phyloP scores from a whole-genome alignment of 2,329 filamentous ascomycete species.

The Trichoderma afroharzianum region DNA sequence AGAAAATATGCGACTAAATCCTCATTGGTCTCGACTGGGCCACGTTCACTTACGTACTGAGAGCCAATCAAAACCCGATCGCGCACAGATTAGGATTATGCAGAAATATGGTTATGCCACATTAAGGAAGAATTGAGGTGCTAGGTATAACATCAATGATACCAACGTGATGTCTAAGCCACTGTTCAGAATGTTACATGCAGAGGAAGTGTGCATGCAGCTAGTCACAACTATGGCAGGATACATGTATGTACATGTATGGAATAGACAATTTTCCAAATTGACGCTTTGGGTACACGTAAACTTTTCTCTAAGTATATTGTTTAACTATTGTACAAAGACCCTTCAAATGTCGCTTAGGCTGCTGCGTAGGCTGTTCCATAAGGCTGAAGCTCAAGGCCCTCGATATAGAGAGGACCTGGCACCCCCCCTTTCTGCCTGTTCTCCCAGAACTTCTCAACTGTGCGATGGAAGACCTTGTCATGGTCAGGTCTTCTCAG shows the following conservation, averaged over 20 bases:
- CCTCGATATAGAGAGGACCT: constrained; percentile 31
- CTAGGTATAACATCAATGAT: not conserved
- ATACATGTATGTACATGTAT: no score
- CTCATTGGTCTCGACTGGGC: not conserved
- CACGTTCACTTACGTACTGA: not conserved
- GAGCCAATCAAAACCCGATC: not conserved
- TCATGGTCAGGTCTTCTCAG: constrained; percentile 41
- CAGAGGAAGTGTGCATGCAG: not conserved
- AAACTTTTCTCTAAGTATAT: not conserved
- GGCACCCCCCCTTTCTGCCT: constrained; percentile 21
- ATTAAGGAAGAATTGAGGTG: not conserved
- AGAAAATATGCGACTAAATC: not conserved
- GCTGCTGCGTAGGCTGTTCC: constrained; percentile 26
- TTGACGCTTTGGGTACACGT: not conserved
- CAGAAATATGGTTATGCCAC: not conserved
- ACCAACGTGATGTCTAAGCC: not conserved
- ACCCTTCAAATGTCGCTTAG: not conserved
- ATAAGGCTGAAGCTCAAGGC: constrained; percentile 31
- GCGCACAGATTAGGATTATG: no score
- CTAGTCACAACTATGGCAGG: not conserved
- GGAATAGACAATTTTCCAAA: not conserved
- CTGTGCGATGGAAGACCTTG: constrained; percentile 27
- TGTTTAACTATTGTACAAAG: not conserved
- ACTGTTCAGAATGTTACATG: not conserved
- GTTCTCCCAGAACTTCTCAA: constrained; percentile 32